phyloP scores from a whole-genome alignment of 1,284 basidiomycete genomes.

The Ustilago bromivora region DNA sequence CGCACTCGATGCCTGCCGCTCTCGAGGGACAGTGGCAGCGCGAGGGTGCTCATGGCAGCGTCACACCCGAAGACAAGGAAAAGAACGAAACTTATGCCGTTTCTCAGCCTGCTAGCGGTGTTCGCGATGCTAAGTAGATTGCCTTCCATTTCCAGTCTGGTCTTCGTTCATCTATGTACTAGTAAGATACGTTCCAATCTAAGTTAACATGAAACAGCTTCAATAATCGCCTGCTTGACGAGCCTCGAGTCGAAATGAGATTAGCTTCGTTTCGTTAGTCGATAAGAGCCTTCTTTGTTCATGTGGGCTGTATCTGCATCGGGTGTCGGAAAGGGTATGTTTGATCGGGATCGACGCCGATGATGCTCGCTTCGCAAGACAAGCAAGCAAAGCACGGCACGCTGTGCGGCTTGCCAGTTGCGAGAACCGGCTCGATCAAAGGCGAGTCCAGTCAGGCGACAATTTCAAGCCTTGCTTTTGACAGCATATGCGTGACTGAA shows the following conservation, averaged over 20 bases:
- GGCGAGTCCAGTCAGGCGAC: neutral
- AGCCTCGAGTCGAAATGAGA: no score
- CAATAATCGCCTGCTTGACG: neutral
- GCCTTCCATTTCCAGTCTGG: neutral
- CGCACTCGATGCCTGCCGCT: constrained; percentile 51
- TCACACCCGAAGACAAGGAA: constrained; percentile 35
- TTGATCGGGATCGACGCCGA: neutral
- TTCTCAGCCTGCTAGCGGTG: constrained; percentile 15
- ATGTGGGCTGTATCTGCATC: neutral
- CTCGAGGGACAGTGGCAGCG: constrained; percentile 37
- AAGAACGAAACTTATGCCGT: constrained; percentile 23
- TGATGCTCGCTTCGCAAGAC: no score
- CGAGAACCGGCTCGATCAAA: neutral
- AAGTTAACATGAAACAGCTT: neutral
- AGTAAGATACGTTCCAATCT: neutral
- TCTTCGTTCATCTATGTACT: neutral
- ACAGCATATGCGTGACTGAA: neutral
- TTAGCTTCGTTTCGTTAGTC: neutral
- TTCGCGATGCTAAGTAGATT: constrained; percentile 39
- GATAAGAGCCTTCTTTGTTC: neutral
- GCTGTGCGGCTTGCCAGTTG: neutral
- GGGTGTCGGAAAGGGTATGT: neutral
- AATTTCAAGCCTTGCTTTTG: constrained; percentile 1
- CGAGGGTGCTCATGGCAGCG: constrained; percentile 4
- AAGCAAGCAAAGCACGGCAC: neutral